Conservation (phyloP, 2,329 filamentous ascomycete genomes). For the Trichoderma oligosporum region DNA sequence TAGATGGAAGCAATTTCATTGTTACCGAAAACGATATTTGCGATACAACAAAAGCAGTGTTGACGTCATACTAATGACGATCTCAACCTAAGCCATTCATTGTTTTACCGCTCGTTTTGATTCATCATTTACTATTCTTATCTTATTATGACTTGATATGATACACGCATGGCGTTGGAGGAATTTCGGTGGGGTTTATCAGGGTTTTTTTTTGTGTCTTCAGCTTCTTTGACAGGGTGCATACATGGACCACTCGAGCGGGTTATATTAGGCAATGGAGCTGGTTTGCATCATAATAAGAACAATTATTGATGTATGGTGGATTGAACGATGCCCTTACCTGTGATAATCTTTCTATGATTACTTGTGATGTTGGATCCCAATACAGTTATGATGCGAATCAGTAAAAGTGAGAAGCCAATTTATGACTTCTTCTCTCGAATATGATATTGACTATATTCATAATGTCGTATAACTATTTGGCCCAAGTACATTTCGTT, state of each 20-base stretch:
- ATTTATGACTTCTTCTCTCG: not conserved
- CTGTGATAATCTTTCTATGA: not conserved
- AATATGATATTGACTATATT: not conserved
- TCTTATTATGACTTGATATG: constrained; percentile 8
- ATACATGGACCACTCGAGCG: not conserved
- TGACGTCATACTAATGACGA: not conserved
- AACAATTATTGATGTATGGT: not conserved
- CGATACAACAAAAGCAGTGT: not conserved
- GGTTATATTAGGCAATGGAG: not conserved
- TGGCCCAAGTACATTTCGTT: not conserved
- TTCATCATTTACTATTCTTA: not conserved
- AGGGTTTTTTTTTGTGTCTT: not conserved
- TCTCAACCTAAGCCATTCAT: not conserved
- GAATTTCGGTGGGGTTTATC: not conserved
- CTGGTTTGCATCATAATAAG: constrained; percentile 1
- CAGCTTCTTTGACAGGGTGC: not conserved
- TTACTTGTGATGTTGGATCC: too few species aligned
- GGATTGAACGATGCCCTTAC: not conserved
- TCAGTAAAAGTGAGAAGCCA: not conserved
- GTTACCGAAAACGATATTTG: not conserved
- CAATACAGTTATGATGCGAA: not conserved
- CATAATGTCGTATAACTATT: not conserved
- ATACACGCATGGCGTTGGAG: constrained; percentile 19
- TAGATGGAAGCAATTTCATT: not conserved
- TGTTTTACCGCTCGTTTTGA: not conserved